A percentile compares a stretch with the other conserved stretches of the same genome.
These are phyloP conservation scores for Suillus bovinus DNA, from an alignment of 768 basidiomycete genomes.

Conservation along the genomic window DNA sequence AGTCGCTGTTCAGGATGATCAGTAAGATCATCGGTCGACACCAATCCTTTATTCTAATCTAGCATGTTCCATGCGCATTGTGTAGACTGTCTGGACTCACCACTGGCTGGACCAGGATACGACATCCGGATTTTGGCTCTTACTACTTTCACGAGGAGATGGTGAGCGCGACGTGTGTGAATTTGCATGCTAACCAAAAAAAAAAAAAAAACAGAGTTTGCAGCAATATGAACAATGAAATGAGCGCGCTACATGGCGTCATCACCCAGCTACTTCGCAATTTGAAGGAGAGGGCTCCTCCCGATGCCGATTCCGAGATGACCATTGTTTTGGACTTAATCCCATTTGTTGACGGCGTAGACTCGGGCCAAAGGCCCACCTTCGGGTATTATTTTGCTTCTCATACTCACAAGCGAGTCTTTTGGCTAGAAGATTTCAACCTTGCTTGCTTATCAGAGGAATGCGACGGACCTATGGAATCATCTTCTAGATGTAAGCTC, in stretches of 20 bases:
- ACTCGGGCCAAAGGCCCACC: neutral
- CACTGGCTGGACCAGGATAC: constrained; percentile 30
- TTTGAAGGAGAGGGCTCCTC: neutral
- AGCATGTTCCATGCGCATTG: too few relatives aligned
- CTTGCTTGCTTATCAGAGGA: constrained; percentile 18
- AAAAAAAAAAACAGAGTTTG: neutral
- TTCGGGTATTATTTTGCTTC: constrained; percentile 28
- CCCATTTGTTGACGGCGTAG: neutral
- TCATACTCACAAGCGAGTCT: constrained; percentile 27
- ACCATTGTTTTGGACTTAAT: constrained; percentile 20
- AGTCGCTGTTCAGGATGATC: neutral
- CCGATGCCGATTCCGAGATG: constrained; percentile 14
- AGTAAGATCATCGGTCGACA: neutral
- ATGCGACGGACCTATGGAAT: too few relatives aligned
- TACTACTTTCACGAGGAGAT: constrained; percentile 34
- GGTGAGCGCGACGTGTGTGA: constrained; percentile 22
- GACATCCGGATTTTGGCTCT: constrained; percentile 34
- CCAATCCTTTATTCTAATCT: too few relatives aligned
- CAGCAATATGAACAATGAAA: constrained; percentile 7
- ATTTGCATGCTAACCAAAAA: constrained; percentile 14
- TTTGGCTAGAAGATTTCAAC: constrained; percentile 29
- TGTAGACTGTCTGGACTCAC: neutral
- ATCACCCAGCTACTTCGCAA: neutral
- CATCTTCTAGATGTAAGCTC: too few relatives aligned
- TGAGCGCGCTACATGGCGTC: neutral